These are phyloP conservation scores for Avicennia marina DNA, from an alignment of 257 asterid genomes.

Conservation along the genomic window DNA sequence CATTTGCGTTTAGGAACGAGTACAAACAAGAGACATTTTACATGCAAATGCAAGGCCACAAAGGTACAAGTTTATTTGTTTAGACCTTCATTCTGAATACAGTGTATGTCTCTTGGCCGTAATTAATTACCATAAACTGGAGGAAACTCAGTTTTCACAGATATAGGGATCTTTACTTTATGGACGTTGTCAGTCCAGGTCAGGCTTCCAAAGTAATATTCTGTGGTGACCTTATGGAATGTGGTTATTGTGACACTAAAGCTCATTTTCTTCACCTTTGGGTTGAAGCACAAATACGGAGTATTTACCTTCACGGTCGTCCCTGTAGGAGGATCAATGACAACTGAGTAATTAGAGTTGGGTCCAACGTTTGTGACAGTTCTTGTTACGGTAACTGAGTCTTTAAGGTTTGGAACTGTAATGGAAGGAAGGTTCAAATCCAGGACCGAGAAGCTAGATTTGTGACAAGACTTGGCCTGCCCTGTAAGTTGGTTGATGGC, in stretches of 20 bases:
- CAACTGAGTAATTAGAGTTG: conserved; percentile 22
- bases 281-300: conserved; percentile 17
- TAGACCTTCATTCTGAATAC: too few relatives aligned
- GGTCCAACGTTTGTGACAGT: conserved; percentile 37
- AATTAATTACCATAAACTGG: neutral
- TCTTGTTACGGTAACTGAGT: conserved; percentile 14
- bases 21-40: neutral
- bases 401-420: conserved; percentile 20
- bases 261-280: conserved; percentile 16
- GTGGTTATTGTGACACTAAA: conserved; percentile 20
- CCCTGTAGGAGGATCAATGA: conserved; percentile 24
- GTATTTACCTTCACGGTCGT: conserved; percentile 27
- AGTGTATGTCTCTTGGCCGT: neutral
- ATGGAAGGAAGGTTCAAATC: conserved; percentile 42
- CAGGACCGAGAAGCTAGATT: conserved; percentile 9
- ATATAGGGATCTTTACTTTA: conserved; percentile 18
- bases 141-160: conserved; percentile 17
- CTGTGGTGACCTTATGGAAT: conserved; percentile 11
- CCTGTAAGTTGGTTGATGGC: conserved; percentile 18
- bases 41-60: neutral
- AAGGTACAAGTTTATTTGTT: neutral
- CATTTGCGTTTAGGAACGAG: too few relatives aligned
- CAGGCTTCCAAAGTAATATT: conserved; percentile 34
- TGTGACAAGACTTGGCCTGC: conserved; percentile 8
- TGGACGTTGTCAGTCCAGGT: conserved; percentile 30